Conservation (phyloP, 352 stramenopile genomes). For the Paralagenidium karlingii region DNA sequence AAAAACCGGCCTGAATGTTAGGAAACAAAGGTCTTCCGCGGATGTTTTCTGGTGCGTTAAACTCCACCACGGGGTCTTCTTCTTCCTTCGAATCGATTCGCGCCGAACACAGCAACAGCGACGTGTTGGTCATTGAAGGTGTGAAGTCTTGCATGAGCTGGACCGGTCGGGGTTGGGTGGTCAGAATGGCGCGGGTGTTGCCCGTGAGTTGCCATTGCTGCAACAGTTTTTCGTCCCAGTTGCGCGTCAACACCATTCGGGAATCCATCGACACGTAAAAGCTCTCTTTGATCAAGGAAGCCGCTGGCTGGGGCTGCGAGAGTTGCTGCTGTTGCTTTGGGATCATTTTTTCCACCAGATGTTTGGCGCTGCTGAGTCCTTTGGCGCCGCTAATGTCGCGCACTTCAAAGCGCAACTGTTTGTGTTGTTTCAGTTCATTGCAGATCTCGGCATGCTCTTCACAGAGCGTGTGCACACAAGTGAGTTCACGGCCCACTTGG, state of each 20-base stretch:
- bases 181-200: slow-evolving; percentile 74
- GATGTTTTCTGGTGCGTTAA: slow-evolving; percentile 69
- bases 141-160: slow-evolving; percentile 18
- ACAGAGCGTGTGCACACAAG: slow-evolving; percentile 52
- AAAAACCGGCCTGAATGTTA: slow-evolving; percentile 67
- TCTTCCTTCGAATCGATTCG: slow-evolving; percentile 55
- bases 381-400: slow-evolving; percentile 43
- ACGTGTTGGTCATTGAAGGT: slow-evolving; percentile 17
- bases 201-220: slow-evolving; percentile 72
- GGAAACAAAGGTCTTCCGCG: no score
- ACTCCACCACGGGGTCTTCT: slow-evolving; percentile 44
- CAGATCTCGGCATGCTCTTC: slow-evolving; percentile 25
- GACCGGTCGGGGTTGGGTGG: slow-evolving; percentile 42
- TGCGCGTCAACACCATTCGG: slow-evolving; percentile 44
- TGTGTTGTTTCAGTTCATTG: slow-evolving; percentile 22
- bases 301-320: not conserved
- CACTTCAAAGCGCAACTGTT: slow-evolving; percentile 32
- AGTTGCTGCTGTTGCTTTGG: no score
- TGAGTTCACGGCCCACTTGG: slow-evolving; percentile 32
- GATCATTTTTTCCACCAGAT: slow-evolving; percentile 57
- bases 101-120: slow-evolving; percentile 56
- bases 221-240: slow-evolving; percentile 63
- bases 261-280: slow-evolving; percentile 73
- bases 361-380: slow-evolving; percentile 35
- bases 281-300: slow-evolving; percentile 11